phyloP scores from a whole-genome alignment of 768 basidiomycete genomes.

The Tulasnella calospora region DNA sequence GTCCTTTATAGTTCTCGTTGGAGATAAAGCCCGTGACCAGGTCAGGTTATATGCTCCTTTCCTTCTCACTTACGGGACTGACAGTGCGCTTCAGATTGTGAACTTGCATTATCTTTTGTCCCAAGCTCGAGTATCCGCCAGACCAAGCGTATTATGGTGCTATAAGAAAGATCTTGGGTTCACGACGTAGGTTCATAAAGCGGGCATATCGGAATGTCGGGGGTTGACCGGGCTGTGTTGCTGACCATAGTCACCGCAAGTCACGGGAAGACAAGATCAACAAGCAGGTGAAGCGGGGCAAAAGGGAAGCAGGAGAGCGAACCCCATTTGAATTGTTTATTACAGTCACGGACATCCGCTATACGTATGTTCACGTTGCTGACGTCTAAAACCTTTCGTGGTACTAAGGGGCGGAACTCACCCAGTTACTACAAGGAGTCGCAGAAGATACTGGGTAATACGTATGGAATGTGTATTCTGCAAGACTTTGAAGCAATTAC shows the following conservation, averaged over 20 bases:
- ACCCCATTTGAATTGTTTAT: constrained; percentile 98
- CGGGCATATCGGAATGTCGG: not conserved
- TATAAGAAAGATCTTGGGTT: constrained; percentile 99
- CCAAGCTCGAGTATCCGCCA: constrained; percentile 80
- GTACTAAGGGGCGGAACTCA: not conserved
- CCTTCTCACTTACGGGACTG: constrained; percentile 5
- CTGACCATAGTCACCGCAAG: constrained; percentile 71
- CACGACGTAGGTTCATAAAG: constrained; percentile 59
- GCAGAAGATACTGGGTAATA: constrained; percentile 93
- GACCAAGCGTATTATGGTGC: constrained; percentile 93
- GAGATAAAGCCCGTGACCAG: constrained; percentile 90
- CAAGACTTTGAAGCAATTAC: constrained; percentile 99
- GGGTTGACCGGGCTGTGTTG: constrained; percentile 5
- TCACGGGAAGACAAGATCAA: constrained; percentile 97
- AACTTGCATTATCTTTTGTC: constrained; percentile 94
- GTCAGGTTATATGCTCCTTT: constrained; percentile 40
- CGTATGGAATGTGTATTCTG: constrained; percentile 93
- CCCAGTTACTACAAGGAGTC: constrained; percentile 92
- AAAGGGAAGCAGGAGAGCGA: constrained; percentile 90
- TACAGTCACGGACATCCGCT: constrained; percentile 97
- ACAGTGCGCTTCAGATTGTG: constrained; percentile 55
- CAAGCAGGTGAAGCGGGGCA: constrained; percentile 88
- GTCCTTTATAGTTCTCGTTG: constrained; percentile 93
- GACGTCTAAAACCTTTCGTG: not conserved
- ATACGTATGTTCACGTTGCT: constrained; percentile 58